These are phyloP conservation scores for Ligustrum vulgare DNA, from an alignment of 257 asterid species.

Conservation along the genomic window DNA sequence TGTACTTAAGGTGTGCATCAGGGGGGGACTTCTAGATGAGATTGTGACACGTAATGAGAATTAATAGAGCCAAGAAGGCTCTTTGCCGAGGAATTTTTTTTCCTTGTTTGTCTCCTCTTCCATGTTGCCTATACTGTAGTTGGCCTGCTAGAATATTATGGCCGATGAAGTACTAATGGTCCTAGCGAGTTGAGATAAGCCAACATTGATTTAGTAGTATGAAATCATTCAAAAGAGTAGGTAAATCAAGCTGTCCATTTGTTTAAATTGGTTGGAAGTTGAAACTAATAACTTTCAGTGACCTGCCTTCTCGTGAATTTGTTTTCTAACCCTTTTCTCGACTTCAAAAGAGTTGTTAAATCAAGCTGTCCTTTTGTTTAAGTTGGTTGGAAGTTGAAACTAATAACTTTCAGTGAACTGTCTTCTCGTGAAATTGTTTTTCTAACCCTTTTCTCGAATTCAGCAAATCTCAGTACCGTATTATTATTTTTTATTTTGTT, in stretches of 20 bases:
- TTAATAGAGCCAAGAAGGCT: not conserved
- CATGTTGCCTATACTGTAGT: slow-evolving; percentile 18
- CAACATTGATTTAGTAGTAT: not conserved
- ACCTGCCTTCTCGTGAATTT: not conserved
- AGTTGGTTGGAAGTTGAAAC: not conserved
- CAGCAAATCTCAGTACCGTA: not conserved
- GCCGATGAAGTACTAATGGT: not conserved
- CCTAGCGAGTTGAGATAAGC: not conserved
- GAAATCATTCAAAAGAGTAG: not conserved
- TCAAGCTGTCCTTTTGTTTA: not conserved
- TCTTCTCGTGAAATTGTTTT: not conserved
- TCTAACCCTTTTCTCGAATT: not conserved
- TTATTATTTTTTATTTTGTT: too few relatives aligned
- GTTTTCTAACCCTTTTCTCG: not conserved
- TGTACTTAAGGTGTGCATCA: not conserved
- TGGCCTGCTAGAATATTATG: not conserved
- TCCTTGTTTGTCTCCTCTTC: slow-evolving; percentile 1
- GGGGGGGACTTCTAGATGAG: not conserved
- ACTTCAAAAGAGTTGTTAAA: not conserved
- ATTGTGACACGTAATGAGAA: not conserved
- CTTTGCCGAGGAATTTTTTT: slow-evolving; percentile 20
- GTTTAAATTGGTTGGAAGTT: not conserved
- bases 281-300: not conserved
- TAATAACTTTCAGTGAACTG: not conserved
- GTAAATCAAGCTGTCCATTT: not conserved